These are phyloP conservation scores for Iberis pinnata DNA, from an alignment of 345 rosid species.

Conservation along the genomic window DNA sequence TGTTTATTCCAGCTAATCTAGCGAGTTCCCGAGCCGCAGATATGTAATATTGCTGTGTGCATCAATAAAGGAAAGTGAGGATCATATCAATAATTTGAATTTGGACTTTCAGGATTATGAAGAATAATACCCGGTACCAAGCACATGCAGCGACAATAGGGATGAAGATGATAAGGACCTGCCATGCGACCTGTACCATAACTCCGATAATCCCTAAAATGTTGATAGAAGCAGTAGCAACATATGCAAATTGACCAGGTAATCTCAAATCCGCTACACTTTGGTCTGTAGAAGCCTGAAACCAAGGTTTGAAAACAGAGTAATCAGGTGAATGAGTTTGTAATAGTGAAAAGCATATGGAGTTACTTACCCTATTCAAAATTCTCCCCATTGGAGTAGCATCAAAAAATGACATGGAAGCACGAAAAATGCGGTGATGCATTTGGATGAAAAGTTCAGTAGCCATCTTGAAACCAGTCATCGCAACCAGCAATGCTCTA, in stretches of 20 bases:
- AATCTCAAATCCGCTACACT: constrained; percentile 50
- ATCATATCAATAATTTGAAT: neutral
- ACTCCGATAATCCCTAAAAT: constrained; percentile 55
- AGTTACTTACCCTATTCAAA: constrained; percentile 42
- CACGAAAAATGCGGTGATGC: constrained; percentile 61
- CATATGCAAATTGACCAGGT: constrained; percentile 38
- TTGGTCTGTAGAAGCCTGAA: constrained; percentile 78
- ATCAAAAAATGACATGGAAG: constrained; percentile 82
- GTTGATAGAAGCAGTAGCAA: constrained; percentile 44
- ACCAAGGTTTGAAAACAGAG: constrained; percentile 16
- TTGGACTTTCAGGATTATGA: neutral
- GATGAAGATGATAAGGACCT: constrained; percentile 46
- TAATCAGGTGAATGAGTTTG: neutral
- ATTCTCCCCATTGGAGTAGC: constrained; percentile 67
- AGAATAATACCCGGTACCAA: constrained; percentile 51
- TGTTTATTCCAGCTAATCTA: constrained; percentile 56
- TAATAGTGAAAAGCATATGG: neutral
- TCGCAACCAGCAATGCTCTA: constrained; percentile 38
- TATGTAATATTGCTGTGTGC: constrained; percentile 60
- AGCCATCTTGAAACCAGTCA: constrained; percentile 56
- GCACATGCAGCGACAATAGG: constrained; percentile 45
- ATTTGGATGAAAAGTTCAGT: constrained; percentile 50
- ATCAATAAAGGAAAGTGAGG: constrained; percentile 4
- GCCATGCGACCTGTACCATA: constrained; percentile 66
- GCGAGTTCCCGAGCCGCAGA: constrained; percentile 67